These are phyloP conservation scores for Vigna hirtella DNA, from an alignment of 306 rosid species.

Conservation along the genomic window DNA sequence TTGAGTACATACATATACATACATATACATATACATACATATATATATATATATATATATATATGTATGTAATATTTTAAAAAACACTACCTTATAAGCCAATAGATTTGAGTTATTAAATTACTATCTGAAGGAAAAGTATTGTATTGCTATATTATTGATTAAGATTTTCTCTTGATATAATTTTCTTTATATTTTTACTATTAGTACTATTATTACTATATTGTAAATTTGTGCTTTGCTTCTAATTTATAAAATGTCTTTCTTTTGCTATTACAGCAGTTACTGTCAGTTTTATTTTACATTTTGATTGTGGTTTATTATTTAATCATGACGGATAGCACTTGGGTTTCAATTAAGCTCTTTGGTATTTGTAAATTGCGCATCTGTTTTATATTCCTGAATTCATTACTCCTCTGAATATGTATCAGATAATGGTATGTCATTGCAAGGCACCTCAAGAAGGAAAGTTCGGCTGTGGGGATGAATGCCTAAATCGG, in stretches of 20 bases:
- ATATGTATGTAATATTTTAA: neutral
- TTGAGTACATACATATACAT: neutral
- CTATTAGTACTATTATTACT: neutral
- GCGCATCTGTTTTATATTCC: conserved; percentile 4
- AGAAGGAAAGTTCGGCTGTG: conserved; percentile 78
- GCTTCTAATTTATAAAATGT: conserved; percentile 5
- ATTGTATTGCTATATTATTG: neutral
- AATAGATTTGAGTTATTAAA: neutral
- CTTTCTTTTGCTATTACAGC: neutral
- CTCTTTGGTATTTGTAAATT: conserved; percentile 22
- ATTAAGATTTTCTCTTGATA: neutral
- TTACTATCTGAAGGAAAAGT: neutral
- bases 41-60: no score
- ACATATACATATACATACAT: no score
- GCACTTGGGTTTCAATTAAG: conserved; percentile 9
- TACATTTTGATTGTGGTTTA: conserved; percentile 34
- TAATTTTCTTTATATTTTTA: neutral
- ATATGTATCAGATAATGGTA: conserved; percentile 84
- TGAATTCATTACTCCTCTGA: conserved; percentile 34
- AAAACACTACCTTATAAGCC: neutral
- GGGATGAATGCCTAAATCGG: conserved; percentile 95
- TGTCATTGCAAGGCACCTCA: conserved; percentile 81
- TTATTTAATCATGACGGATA: conserved; percentile 25
- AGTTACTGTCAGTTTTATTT: neutral
- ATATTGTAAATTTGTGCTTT: neutral